Evolutionary conservation across 331 rosid species (phyloP), one percentile per base, ranked within the genome.

Genomic region (Ulmus americana): DNA sequence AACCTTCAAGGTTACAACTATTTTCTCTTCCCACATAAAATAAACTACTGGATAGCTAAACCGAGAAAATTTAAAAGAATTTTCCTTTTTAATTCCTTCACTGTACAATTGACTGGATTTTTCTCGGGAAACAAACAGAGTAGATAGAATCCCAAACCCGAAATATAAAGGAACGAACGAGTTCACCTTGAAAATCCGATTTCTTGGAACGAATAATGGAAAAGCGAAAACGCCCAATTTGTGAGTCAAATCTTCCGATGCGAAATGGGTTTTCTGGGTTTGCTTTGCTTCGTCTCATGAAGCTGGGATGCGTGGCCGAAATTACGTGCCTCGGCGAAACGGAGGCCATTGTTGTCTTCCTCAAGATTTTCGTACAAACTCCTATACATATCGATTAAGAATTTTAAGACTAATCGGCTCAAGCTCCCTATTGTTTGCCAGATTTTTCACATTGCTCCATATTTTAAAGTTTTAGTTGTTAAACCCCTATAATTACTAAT

Each of bases 131-230:
- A 11, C 43, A 69, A 56, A 56, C 2, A 46, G 41, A 47, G 15
- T 2, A 22, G 4, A 62, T 52, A 15, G 6, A 12, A 61, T 47
- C 3, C 9, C 28, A 11, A 39, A 15, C 0, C 0, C 22, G 15
- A 16, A 62, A 12, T 5, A 28, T 49, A 10, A 64, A 18, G 45
- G 40, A 10, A 45, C 8, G 16, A 45, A 12, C 28, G 47, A 52
- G 9, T 43, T 66, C 67, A 86, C 96, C 90, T 74, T 76, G 95
- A 73, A 76, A 81, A 65, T 73, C 79, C 47, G 78, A 70, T 39
- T 61, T 76, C 45, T 75, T 80, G 81, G 83, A 72, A 38, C 65
- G 80, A 55, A 80, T 44, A 35, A 50, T 39, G 44, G 61, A 43
- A 65, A 73, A 68, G 55, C 53, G 78, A n/a, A 45, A 48, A 47